Conservation (phyloP, 176 grass and related monocot genomes). For the Rhipidocladum racemiflorum region DNA sequence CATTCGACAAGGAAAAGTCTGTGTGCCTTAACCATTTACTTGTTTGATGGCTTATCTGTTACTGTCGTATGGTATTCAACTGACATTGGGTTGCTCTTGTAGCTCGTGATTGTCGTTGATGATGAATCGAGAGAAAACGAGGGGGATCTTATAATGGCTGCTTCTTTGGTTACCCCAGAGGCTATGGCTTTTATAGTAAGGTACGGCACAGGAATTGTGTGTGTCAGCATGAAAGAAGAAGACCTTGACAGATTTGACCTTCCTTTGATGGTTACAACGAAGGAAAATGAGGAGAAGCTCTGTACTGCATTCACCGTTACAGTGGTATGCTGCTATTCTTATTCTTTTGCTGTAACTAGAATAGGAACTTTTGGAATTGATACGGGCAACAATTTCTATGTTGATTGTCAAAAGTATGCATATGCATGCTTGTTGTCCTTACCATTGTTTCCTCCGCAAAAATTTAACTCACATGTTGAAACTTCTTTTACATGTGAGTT, state of each 20-base stretch:
- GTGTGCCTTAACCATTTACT: slow-evolving; percentile 12
- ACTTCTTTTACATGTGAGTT: neutral
- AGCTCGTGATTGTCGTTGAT: slow-evolving; percentile 90
- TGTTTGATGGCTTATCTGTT: neutral
- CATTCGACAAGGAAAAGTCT: slow-evolving; percentile 81
- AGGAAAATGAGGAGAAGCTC: slow-evolving; percentile 90
- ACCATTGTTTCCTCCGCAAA: neutral
- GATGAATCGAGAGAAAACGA: slow-evolving; percentile 93
- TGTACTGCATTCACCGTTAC: slow-evolving; percentile 82
- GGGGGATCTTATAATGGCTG: slow-evolving; percentile 84
- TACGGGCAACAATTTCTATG: neutral
- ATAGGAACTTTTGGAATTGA: neutral
- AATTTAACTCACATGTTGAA: neutral
- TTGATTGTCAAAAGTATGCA: neutral
- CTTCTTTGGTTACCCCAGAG: slow-evolving; percentile 67
- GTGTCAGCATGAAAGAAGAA: slow-evolving; percentile 87
- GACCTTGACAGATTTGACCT: slow-evolving; percentile 73
- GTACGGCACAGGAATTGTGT: slow-evolving; percentile 81
- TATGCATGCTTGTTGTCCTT: neutral
- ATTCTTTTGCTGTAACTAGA: neutral
- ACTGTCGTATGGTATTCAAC: neutral
- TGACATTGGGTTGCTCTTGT: slow-evolving; percentile 32
- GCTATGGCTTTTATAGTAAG: slow-evolving; percentile 92
- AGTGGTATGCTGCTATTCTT: slow-evolving; percentile 56
- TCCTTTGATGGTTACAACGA: slow-evolving; percentile 76